Conservation (phyloP, 148 eudicot species). For the Cornus kousa region DNA sequence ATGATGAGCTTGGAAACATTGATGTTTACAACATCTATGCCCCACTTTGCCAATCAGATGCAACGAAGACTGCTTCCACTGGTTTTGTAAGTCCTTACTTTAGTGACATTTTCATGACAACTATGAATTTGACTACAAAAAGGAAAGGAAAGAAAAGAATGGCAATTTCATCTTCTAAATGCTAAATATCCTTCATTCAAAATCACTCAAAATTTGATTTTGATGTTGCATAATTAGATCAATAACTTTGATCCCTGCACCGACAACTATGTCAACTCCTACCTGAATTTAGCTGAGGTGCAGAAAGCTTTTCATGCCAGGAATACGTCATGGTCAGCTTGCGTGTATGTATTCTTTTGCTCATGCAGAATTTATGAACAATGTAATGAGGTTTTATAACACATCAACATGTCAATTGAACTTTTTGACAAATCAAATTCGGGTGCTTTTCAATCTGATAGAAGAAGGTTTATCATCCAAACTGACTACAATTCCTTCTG, state of each 20-base stretch:
- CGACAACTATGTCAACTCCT: background rate
- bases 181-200: background rate
- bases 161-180: background rate
- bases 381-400: background rate
- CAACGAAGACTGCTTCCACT: constrained; percentile 2
- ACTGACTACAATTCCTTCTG: background rate
- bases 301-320: constrained; percentile 23
- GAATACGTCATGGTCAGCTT: constrained; percentile 17
- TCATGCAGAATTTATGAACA: background rate
- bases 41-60: constrained; percentile 11
- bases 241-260: constrained; percentile 27
- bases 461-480: too few species aligned
- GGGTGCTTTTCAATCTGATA: background rate
- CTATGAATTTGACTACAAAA: background rate
- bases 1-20: constrained; percentile 1
- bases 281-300: constrained; percentile 25
- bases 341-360: constrained; percentile 11
- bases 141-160: background rate
- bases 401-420: background rate
- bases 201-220: background rate
- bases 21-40: constrained; percentile 26
- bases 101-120: background rate
- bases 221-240: constrained; percentile 5
- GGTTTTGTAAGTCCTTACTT: constrained; percentile 16
- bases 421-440: background rate